Base-by-base conservation (phyloP, 805 yeast species). In the Candida alai region DNA sequence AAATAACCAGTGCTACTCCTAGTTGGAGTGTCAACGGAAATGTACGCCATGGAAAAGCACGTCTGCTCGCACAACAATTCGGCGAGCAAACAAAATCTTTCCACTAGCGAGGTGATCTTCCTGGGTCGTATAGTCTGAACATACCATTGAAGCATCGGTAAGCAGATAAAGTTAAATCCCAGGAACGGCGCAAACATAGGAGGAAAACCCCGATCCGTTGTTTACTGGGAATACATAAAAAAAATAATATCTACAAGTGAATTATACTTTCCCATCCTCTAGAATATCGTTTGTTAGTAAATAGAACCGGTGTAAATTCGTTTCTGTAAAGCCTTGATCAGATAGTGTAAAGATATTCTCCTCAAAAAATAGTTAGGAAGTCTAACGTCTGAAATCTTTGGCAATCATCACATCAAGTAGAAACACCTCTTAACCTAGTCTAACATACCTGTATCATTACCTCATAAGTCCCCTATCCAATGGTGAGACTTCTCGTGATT, bases 401-500 rank as follows among this genome's bases (percentile, higher is more conserved):
- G 43, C 24, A 35, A 44, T 58, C 68, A 62, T 62, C 67, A 60
- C 45, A 10, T 23, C 18, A 31, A 22, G 12, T 13, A 36, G 39
- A 37, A 41, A 37, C n/a, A n/a, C 41, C 39, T 19, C 29, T 30
- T 16, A 18, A 11, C 20, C n/a, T 4, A 30, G 8, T 20, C 16
- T n/a, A 28, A 17, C 30, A 22, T 28, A 18, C 31, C 21, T 17
- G n/a, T 18, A 24, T 19, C 21, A 28, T 13, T 26, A 25, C 9
- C 7, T 19, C 19, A 7, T 5, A 2, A 26, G 2, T 2, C 6
- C 10, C 14, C 38, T 45, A 60, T 10, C 64, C 65, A 19, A 63
- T 39, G 10, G 58, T 51, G n/a, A 51, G 44, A 2, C 63, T 79
- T 37, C 71, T 73, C 47, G 76, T 74, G 20, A 84, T 68, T 3